phyloP scores from a whole-genome alignment of 352 stramenopile genomes.

The Phytopythium litorale region DNA sequence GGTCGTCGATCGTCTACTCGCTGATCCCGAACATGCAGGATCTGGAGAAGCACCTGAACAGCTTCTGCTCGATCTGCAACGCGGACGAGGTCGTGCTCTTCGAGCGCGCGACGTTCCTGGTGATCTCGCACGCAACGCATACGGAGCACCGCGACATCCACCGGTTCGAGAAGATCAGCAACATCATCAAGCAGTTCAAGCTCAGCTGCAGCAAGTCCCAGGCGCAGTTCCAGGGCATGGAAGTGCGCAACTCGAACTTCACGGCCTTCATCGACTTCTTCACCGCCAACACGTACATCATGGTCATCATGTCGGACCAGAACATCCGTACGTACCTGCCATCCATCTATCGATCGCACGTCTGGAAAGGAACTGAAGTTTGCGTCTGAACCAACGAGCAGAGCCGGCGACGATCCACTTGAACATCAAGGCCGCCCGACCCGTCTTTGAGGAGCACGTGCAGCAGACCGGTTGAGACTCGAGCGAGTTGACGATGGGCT shows the following conservation, averaged over 20 bases:
- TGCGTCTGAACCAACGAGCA: slow-evolving; percentile 9
- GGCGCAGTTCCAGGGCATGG: slow-evolving; percentile 98
- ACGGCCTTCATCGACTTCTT: slow-evolving; percentile 98
- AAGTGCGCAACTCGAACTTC: slow-evolving; percentile 97
- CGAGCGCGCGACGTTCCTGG: slow-evolving; percentile 98
- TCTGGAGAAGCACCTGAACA: slow-evolving; percentile 94
- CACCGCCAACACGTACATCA: slow-evolving; percentile 98
- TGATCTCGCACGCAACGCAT: slow-evolving; percentile 95
- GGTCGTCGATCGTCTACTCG: slow-evolving; percentile 99
- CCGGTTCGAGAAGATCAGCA: slow-evolving; percentile 99
- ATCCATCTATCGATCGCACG: background rate
- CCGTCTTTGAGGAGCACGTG: slow-evolving; percentile 96
- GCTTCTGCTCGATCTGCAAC: slow-evolving; percentile 97
- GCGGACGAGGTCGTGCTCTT: slow-evolving; percentile 97
- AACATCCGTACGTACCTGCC: slow-evolving; percentile 56
- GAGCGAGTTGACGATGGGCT: background rate
- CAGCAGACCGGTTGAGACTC: slow-evolving; percentile 80
- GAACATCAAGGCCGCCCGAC: slow-evolving; percentile 96
- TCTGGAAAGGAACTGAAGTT: background rate
- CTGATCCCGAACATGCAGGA: slow-evolving; percentile 99
- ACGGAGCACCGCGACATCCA: slow-evolving; percentile 94
- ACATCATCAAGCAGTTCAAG: slow-evolving; percentile 99
- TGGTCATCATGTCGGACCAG: slow-evolving; percentile 96
- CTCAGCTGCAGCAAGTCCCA: slow-evolving; percentile 97
- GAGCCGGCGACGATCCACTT: slow-evolving; percentile 94